Evolutionary conservation across 305 asterid species (phyloP).

Genomic region (Solanum hybrid): DNA sequence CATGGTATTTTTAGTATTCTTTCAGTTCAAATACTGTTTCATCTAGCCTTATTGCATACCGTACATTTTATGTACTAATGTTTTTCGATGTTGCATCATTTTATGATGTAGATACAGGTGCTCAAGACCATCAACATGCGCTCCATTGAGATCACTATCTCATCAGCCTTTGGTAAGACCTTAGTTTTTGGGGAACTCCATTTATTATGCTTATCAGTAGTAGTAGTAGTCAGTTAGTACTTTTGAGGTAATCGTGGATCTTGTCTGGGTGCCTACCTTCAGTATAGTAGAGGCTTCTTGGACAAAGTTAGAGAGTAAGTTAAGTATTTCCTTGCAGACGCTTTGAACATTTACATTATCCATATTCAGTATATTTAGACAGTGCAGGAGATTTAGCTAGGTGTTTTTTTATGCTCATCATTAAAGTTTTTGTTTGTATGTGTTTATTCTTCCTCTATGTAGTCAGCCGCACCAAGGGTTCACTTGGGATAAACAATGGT

Average conservation of each 20-base stretch:
- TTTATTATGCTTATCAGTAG: neutral
- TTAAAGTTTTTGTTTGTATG: neutral
- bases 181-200: neutral
- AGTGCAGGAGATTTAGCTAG: neutral
- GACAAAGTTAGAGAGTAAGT: neutral
- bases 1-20: neutral
- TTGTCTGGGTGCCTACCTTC: neutral
- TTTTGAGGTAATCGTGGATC: neutral
- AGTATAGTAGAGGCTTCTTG: neutral
- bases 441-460: neutral
- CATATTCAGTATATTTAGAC: neutral
- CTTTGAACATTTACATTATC: neutral
- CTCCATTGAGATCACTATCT: neutral
- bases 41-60: neutral
- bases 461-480: neutral
- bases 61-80: neutral
- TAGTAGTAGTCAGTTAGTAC: neutral
- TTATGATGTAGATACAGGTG: neutral
- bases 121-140: neutral
- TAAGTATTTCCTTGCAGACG: neutral
- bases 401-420: neutral
- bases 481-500: neutral
- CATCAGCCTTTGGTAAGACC: neutral
- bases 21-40: neutral
- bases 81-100: neutral